These are phyloP conservation scores for Mortierella sp. DNA, from an alignment of 371 early-diverging fungal genomes.

Conservation along the genomic window DNA sequence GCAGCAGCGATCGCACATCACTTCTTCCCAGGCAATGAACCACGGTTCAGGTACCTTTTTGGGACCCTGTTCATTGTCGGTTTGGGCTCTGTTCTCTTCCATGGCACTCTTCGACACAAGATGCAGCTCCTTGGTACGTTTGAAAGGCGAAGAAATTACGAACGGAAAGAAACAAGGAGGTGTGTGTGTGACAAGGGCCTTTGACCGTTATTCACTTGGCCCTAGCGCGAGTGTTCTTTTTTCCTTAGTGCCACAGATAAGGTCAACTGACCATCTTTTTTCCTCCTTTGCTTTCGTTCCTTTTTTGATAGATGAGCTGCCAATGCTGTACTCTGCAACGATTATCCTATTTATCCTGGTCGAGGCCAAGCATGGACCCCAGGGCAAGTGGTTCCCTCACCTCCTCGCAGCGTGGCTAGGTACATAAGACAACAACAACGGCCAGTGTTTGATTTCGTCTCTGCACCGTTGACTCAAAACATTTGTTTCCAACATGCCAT, in stretches of 20 bases:
- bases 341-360: slow-evolving; percentile 41
- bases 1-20: slow-evolving; percentile 26
- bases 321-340: slow-evolving; percentile 54
- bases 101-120: slow-evolving; percentile 52
- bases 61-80: slow-evolving; percentile 31
- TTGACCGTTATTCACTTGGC: not conserved
- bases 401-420: slow-evolving; percentile 42
- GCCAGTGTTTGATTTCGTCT: not conserved
- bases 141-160: not conserved
- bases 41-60: slow-evolving; percentile 28
- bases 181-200: too few relatives aligned
- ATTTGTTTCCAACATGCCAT: not conserved
- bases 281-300: not conserved
- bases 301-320: slow-evolving; percentile 34
- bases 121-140: slow-evolving; percentile 53
- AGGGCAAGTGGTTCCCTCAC: slow-evolving; percentile 41
- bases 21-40: slow-evolving; percentile 23
- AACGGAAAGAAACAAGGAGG: not conserved
- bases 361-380: slow-evolving; percentile 43
- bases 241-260: too few relatives aligned
- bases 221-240: not conserved
- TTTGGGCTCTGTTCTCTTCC: slow-evolving; percentile 47
- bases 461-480: not conserved
- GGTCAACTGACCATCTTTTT: not conserved
- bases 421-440: slow-evolving; percentile 12